Percentiles rank a stretch among this genome's conserved stretches.
Conservation (phyloP, 1,139 yeast genomes). For the Suhomyces wounanorum region DNA sequence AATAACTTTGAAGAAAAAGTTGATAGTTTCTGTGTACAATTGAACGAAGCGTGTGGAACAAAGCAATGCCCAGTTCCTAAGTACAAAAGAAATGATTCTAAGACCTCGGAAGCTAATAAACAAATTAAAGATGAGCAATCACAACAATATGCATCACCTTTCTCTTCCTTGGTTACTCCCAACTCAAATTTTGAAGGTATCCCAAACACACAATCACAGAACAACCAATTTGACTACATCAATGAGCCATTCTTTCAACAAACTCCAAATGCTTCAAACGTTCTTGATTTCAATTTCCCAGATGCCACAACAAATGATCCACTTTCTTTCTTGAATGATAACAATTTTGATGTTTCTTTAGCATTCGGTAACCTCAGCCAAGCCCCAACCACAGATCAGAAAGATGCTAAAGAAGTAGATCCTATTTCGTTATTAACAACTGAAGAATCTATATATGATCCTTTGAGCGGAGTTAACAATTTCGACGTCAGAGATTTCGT, state of each 20-base stretch:
- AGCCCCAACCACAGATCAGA: conserved; percentile 12
- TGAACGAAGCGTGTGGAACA: conserved; percentile 86
- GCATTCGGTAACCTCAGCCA: conserved; percentile 37
- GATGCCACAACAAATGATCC: conserved; percentile 32
- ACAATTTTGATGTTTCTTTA: conserved; percentile 51
- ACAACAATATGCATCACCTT: conserved; percentile 22
- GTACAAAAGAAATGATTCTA: conserved; percentile 24
- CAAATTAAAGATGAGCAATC: conserved; percentile 8
- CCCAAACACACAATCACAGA: background rate
- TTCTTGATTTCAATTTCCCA: conserved; percentile 12
- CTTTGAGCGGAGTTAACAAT: conserved; percentile 38
- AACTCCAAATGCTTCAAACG: conserved; percentile 12
- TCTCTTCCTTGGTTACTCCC: conserved; percentile 23
- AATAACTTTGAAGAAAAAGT: conserved; percentile 44
- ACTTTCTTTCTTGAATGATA: conserved; percentile 47
- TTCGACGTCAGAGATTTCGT: conserved; percentile 45
- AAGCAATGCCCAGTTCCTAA: conserved; percentile 69
- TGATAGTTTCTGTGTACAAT: conserved; percentile 70
- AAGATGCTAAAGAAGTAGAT: conserved; percentile 22
- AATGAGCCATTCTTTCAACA: conserved; percentile 34
- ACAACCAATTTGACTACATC: conserved; percentile 17
- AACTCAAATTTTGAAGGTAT: conserved; percentile 13
- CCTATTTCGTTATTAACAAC: conserved; percentile 48
- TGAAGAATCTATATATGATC: conserved; percentile 73
- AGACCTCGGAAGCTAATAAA: conserved; percentile 8